Base-by-base conservation (phyloP, 805 yeast genomes). In the Kluyveromyces wickerhamii region DNA sequence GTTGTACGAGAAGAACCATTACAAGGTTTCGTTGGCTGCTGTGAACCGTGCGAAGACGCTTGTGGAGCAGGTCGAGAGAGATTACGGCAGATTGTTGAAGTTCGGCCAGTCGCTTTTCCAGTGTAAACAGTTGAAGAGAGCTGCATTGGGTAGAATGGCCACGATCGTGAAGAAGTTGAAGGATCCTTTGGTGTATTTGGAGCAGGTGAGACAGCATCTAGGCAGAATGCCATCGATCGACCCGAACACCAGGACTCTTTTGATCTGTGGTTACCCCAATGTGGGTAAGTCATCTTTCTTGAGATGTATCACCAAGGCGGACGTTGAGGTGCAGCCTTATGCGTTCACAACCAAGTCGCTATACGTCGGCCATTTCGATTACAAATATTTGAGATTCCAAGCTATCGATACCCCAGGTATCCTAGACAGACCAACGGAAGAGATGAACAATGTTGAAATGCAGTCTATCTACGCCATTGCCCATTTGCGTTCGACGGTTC, bases 351-450 rank as follows among this genome's bases (percentile, higher is more conserved):
- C 99, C 42, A 92, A 92, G 67, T 84, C 96, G 21, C 68, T 92
- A 51, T 92, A 86, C 53, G 99, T 92, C 39, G 99, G 99, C 48
- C 99, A 92, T 67, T 92, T 92, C 60, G 99, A 92, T 67, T 92
- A 92, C 69, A 92, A 92, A 67, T 94, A 92, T 63, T 69, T 92
- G 56, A 74, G 99, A 56, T 92, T 92, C 70, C 99, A 92, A 69
- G 98, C 97, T 37, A 92, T 92, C 57, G 99, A 92, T 65, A 92
- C 98, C 24, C 98, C 99, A 21, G 99, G 99, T 69, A 88, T 92
- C 53, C 71, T 92, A 60, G 99, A 92, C 65, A 79, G 97, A 62
- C 98, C 98, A 41, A 87, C 96, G 29, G 99, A 92, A 64, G 98
- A 92, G 60, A 92, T 92, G 99, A 92, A 92, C 71, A 92, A 92